Evolutionary conservation across 1,284 basidiomycete genomes (phyloP), one percentile per base, ranked within the genome.

Genomic region (Malassezia cuniculi): DNA sequence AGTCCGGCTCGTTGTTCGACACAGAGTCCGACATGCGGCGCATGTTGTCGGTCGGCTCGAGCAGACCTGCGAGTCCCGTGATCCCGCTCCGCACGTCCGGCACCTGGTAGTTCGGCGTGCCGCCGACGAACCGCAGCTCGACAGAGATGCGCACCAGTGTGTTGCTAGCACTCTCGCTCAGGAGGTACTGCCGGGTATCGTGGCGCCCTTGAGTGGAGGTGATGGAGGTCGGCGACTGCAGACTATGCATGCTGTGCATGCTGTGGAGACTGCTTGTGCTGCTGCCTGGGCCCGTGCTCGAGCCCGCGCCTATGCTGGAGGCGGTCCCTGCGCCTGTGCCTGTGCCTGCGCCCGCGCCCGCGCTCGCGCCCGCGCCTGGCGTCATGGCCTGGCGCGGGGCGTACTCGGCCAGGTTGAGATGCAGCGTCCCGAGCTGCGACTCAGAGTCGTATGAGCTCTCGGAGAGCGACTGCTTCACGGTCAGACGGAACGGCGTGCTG

Each of bases 351-450:
- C n/a, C n/a, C n/a, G n/a, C n/a, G n/a, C n/a, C n/a, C n/a, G n/a
- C n/a, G n/a, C n/a, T n/a, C n/a, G n/a, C n/a, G n/a, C n/a, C n/a
- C n/a, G n/a, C n/a, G n/a, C n/a, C n/a, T 17, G 26, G 15, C n/a
- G 25, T 29, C 26, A 9, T 35, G 25, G 20, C 38, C 32, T 6
- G 78, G 8, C 71, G 69, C 34, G 74, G 73, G 7, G 77, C 79
- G 52, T 83, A 84, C 56, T 83, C 78, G 2, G 82, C 78, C 3
- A 85, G 72, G 57, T 85, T 80, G 36, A 85, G 70, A 43, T 74
- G 71, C 8, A 83, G 72, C 5, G 71, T 71, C 2, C 82, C 82
- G 0, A 83, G 71, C 2, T 75, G 28, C 17, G 50, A 7, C 28
- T 27, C n/a, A 12, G n/a, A n/a, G n/a, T n/a, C n/a, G n/a, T n/a